Evolutionary conservation across 2,329 filamentous ascomycete species (phyloP).

Genomic region (Alternaria consortialis): DNA sequence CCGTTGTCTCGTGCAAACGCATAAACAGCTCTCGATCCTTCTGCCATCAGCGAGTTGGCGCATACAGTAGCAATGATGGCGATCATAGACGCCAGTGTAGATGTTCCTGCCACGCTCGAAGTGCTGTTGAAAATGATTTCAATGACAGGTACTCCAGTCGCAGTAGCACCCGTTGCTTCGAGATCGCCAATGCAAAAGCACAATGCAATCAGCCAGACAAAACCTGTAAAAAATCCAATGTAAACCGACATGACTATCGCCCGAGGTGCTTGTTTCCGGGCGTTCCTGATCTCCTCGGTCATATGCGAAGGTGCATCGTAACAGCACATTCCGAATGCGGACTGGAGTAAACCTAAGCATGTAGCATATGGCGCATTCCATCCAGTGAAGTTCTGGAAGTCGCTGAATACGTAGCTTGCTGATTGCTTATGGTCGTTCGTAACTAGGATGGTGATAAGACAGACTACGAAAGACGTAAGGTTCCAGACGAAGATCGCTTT

Average conservation of each 20-base stretch:
- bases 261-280: constrained; percentile 60
- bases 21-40: constrained; percentile 58
- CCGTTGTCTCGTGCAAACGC: constrained; percentile 63
- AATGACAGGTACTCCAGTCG: constrained; percentile 62
- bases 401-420: constrained; percentile 63
- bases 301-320: constrained; percentile 62
- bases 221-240: constrained; percentile 53
- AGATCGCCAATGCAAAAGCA: constrained; percentile 57
- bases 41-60: constrained; percentile 58
- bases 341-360: constrained; percentile 63
- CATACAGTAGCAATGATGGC: constrained; percentile 59
- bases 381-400: constrained; percentile 65
- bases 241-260: constrained; percentile 54
- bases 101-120: constrained; percentile 55
- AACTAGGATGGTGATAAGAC: constrained; percentile 62
- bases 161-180: constrained; percentile 54
- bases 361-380: constrained; percentile 61
- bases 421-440: constrained; percentile 64
- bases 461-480: constrained; percentile 61
- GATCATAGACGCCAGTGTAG: constrained; percentile 58
- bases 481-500: constrained; percentile 63
- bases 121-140: constrained; percentile 63
- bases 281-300: constrained; percentile 64
- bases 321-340: constrained; percentile 65
- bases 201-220: constrained; percentile 52